These are phyloP conservation scores for Hura crepitans DNA, from an alignment of 441 rosid genomes.

Conservation along the genomic window DNA sequence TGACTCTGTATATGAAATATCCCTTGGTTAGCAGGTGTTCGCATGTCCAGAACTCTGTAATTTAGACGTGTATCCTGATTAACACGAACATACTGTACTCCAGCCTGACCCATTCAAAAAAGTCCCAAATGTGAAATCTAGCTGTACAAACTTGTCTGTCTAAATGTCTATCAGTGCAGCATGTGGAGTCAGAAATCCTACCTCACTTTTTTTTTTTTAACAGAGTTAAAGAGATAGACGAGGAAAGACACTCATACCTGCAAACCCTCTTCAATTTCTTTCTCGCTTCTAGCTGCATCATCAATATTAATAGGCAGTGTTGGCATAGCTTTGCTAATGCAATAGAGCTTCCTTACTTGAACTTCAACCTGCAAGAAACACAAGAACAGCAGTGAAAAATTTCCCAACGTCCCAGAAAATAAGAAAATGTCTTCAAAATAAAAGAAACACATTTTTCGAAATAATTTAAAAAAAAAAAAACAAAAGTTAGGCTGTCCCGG, in stretches of 20 bases:
- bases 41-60: constrained; percentile 59
- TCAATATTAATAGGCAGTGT: constrained; percentile 59
- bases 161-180: not conserved
- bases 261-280: constrained; percentile 58
- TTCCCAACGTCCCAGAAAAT: not conserved
- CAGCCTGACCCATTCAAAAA: constrained; percentile 37
- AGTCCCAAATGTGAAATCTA: not conserved
- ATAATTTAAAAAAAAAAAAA: not conserved
- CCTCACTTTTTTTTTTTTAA: not conserved
- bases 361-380: constrained; percentile 46
- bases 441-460: not conserved
- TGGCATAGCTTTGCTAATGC: constrained; percentile 53
- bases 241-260: constrained; percentile 34
- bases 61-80: constrained; percentile 81
- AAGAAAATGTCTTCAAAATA: not conserved
- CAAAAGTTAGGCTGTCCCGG: not conserved
- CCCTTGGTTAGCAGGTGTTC: constrained; percentile 83
- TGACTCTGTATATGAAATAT: constrained; percentile 63
- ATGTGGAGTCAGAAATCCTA: not conserved
- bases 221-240: not conserved
- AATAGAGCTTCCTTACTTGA: constrained; percentile 55
- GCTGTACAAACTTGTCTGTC: not conserved
- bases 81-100: constrained; percentile 58
- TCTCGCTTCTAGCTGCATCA: constrained; percentile 81
- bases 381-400: not conserved